These are phyloP conservation scores for Hyaloscypha variabilis DNA, from an alignment of 495 filamentous ascomycete species.

Conservation along the genomic window DNA sequence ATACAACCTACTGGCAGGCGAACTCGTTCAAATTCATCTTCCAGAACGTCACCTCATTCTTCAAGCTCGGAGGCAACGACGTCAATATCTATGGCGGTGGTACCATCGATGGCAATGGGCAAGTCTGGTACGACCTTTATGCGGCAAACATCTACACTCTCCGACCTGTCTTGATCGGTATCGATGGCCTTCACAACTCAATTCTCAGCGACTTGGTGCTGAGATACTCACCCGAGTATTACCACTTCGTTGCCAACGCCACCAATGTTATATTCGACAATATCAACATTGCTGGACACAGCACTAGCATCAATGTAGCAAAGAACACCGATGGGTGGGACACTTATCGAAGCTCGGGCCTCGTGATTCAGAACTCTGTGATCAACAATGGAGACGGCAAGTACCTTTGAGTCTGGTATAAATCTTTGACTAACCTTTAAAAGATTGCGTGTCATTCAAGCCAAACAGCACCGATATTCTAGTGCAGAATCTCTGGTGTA, in stretches of 20 bases:
- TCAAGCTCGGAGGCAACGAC: conserved; percentile 67
- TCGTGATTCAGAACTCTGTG: conserved; percentile 69
- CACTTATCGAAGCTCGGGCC: conserved; percentile 62
- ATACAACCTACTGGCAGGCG: conserved; percentile 69
- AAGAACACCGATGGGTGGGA: conserved; percentile 78
- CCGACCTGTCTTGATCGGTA: conserved; percentile 61
- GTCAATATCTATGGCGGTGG: conserved; percentile 70
- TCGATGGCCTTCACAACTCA: conserved; percentile 65
- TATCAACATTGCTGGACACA: conserved; percentile 62
- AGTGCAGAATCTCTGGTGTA: conserved; percentile 70
- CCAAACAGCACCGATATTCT: conserved; percentile 76
- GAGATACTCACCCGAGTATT: conserved; percentile 67
- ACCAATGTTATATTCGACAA: conserved; percentile 67
- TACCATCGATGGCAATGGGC: conserved; percentile 66
- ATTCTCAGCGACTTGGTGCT: conserved; percentile 63
- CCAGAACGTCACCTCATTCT: conserved; percentile 71
- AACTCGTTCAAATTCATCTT: conserved; percentile 61
- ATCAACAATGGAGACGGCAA: conserved; percentile 70
- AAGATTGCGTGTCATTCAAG: conserved; percentile 77
- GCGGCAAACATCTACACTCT: conserved; percentile 55
- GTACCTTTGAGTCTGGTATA: not conserved
- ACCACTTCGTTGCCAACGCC: conserved; percentile 69
- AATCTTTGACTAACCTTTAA: not conserved
- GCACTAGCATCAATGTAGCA: conserved; percentile 51
- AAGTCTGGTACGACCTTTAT: conserved; percentile 71